Conservation (phyloP, 805 yeast species). For the Lipomyces kockii region DNA sequence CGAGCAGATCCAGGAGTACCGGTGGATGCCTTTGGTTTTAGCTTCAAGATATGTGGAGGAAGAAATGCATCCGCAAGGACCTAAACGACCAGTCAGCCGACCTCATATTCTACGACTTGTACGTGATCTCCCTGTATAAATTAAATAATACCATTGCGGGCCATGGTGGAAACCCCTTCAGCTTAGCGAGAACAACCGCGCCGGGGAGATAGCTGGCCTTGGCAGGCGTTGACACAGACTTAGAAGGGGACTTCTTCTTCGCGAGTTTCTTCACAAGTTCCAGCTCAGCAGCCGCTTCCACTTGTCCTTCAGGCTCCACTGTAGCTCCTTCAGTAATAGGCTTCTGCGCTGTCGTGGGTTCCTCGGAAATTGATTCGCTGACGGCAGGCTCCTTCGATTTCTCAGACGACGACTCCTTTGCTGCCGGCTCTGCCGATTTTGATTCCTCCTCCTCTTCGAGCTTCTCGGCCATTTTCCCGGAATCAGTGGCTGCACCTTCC, state of each 20-base stretch:
- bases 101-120: background rate
- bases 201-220: conserved; percentile 51
- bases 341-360: background rate
- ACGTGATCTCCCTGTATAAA: background rate
- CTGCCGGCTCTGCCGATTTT: conserved; percentile 1
- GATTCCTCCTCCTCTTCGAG: background rate
- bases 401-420: background rate
- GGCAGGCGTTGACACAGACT: conserved; percentile 7
- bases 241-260: conserved; percentile 6
- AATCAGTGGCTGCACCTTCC: background rate
- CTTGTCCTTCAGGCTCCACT: background rate
- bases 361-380: conserved; percentile 1
- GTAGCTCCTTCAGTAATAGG: background rate
- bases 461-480: background rate
- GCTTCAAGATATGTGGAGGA: conserved; percentile 37
- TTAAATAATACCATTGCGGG: conserved; percentile 68
- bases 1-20: conserved; percentile 40
- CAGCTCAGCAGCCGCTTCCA: conserved; percentile 4
- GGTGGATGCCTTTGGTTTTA: conserved; percentile 53
- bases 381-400: background rate
- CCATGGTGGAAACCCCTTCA: conserved; percentile 90
- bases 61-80: conserved; percentile 39
- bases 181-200: conserved; percentile 70
- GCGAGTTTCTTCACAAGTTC: conserved; percentile 2
- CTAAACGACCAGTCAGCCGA: conserved; percentile 13